Evolutionary conservation across 371 early-diverging fungal species (phyloP).

Genomic region (Fennellomyces sp.): DNA sequence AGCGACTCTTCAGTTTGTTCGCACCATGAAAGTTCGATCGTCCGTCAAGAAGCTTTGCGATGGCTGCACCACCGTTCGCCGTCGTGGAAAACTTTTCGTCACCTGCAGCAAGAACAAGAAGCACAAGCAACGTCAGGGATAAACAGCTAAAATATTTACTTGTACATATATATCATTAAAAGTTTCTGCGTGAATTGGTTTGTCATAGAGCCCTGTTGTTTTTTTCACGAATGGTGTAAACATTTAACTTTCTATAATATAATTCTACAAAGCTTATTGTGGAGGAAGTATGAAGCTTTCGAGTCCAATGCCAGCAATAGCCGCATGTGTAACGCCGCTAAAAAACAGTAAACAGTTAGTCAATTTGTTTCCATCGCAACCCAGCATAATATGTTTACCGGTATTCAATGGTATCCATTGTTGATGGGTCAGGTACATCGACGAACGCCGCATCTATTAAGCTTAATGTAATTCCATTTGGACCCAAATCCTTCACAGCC

Average conservation of each 20-base stretch:
- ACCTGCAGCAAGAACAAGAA: conserved; percentile 81
- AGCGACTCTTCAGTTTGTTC: conserved; percentile 39
- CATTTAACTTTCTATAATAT: too few species aligned
- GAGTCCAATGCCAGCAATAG: conserved; percentile 57
- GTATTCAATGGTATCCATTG: conserved; percentile 45
- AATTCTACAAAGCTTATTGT: too few species aligned
- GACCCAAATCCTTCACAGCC: conserved; percentile 25
- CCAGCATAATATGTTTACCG: conserved; percentile 28
- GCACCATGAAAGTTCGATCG: conserved; percentile 85
- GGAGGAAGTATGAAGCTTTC: conserved; percentile 20
- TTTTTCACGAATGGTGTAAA: too few species aligned
- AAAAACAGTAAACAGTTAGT: neutral
- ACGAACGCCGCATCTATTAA: conserved; percentile 46
- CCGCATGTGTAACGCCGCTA: conserved; percentile 33
- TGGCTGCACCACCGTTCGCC: conserved; percentile 77
- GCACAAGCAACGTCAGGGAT: conserved; percentile 88
- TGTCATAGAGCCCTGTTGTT: too few species aligned
- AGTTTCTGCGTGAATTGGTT: too few species aligned
- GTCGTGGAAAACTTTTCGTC: conserved; percentile 78
- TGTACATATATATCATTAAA: neutral
- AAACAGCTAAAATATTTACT: conserved; percentile 19
- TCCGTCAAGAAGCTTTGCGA: conserved; percentile 85
- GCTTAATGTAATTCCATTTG: conserved; percentile 22
- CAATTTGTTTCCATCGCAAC: neutral
- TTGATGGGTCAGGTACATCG: conserved; percentile 66